Evolutionary conservation across 2,329 filamentous ascomycete genomes (phyloP).

Genomic region (Fusarium pininemorale): DNA sequence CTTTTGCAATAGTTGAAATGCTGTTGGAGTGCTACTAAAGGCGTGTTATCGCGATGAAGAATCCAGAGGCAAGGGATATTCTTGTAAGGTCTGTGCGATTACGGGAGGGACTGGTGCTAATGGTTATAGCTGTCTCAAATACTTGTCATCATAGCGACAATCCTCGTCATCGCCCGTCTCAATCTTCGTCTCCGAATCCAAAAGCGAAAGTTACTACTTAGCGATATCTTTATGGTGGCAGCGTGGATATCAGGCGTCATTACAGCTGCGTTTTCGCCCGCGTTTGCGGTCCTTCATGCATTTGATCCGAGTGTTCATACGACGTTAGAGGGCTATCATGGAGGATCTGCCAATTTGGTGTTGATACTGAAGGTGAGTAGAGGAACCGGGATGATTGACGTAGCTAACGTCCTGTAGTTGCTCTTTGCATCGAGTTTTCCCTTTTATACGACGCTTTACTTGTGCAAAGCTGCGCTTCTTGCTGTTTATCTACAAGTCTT

Average conservation of each 20-base stretch:
- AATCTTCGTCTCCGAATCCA: slow-evolving; percentile 30
- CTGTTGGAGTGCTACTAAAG: background rate
- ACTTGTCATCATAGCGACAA: slow-evolving; percentile 11
- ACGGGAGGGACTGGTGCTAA: background rate
- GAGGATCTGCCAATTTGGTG: background rate
- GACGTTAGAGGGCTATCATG: background rate
- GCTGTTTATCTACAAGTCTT: slow-evolving; percentile 24
- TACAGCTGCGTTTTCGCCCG: slow-evolving; percentile 10
- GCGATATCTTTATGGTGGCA: slow-evolving; percentile 29
- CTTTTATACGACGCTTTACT: slow-evolving; percentile 36
- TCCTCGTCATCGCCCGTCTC: slow-evolving; percentile 23
- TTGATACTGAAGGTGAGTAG: slow-evolving; percentile 16
- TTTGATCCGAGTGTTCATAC: slow-evolving; percentile 24
- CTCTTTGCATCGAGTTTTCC: slow-evolving; percentile 23
- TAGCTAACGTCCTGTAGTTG: slow-evolving; percentile 14
- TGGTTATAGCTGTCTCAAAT: slow-evolving; percentile 1
- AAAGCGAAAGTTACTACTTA: slow-evolving; percentile 11
- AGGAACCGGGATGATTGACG: fast-evolving
- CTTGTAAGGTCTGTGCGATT: background rate
- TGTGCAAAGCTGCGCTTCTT: slow-evolving; percentile 33
- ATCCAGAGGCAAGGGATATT: background rate
- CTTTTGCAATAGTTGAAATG: no score
- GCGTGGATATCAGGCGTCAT: slow-evolving; percentile 22
- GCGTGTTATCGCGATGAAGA: background rate
- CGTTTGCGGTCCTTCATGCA: slow-evolving; percentile 1